A percentile compares a stretch with the other conserved stretches of the same genome.
phyloP scores from a whole-genome alignment of 805 yeast species.

The Yueomyces sinensis region DNA sequence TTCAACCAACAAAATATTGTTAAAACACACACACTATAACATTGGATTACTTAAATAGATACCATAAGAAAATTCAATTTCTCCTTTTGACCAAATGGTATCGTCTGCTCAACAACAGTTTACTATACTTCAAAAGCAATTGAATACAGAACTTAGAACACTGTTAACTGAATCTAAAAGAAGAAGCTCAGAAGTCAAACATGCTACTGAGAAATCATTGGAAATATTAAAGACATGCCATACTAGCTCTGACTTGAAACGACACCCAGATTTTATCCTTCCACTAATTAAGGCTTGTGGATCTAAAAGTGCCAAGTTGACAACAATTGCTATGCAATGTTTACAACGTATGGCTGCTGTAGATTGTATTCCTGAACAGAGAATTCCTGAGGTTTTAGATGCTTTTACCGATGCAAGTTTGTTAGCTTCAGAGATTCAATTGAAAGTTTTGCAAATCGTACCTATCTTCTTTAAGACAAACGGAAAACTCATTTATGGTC shows the following conservation, averaged over 20 bases:
- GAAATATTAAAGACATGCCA: slow-evolving; percentile 29
- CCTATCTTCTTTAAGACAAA: slow-evolving; percentile 65
- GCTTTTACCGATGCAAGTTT: slow-evolving; percentile 63
- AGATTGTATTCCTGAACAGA: slow-evolving; percentile 40
- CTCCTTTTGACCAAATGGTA: not conserved
- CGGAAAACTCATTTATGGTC: slow-evolving; percentile 39
- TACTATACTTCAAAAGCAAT: slow-evolving; percentile 12
- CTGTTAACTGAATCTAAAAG: slow-evolving; percentile 61
- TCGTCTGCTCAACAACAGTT: slow-evolving; percentile 3
- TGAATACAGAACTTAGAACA: slow-evolving; percentile 43
- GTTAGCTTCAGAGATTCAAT: slow-evolving; percentile 68
- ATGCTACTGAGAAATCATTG: slow-evolving; percentile 40
- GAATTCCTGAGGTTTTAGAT: slow-evolving; percentile 44
- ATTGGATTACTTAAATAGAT: too few relatives aligned
- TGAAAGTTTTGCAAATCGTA: slow-evolving; percentile 71
- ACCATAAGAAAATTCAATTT: not conserved
- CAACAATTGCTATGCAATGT: slow-evolving; percentile 58
- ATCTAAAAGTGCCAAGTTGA: slow-evolving; percentile 61
- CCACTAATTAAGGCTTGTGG: slow-evolving; percentile 68
- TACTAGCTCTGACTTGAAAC: slow-evolving; percentile 24
- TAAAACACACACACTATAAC: too few relatives aligned
- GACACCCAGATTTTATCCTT: slow-evolving; percentile 39
- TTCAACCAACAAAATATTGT: too few relatives aligned
- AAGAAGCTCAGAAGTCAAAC: slow-evolving; percentile 54
- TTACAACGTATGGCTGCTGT: slow-evolving; percentile 46